A percentile compares a stretch with the other conserved stretches of the same genome.
Conservation (phyloP, 352 stramenopile genomes). For the Globisporangium sylvaticum region DNA sequence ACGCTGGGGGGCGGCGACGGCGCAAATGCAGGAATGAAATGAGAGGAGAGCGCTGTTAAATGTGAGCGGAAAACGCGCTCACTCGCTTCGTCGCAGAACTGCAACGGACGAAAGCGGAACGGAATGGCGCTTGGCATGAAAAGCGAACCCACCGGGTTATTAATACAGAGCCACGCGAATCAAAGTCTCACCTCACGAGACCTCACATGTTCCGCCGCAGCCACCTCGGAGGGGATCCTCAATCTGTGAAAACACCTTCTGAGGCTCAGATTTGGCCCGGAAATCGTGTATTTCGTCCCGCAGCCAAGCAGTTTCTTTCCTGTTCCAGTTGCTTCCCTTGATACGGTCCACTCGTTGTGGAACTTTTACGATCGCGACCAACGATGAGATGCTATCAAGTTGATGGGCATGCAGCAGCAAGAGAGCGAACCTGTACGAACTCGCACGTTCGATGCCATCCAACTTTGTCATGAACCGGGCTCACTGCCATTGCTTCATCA, state of each 20-base stretch:
- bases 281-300: too few species aligned
- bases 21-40: slow-evolving; percentile 17
- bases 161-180: neutral
- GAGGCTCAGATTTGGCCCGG: neutral
- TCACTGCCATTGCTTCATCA: too few species aligned
- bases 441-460: too few species aligned
- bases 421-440: neutral
- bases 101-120: neutral
- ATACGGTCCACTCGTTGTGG: neutral
- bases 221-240: neutral
- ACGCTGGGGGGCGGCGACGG: neutral
- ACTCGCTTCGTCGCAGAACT: neutral
- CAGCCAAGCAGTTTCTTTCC: neutral
- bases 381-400: neutral
- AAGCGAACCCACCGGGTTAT: neutral
- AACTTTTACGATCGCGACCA: neutral
- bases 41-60: neutral
- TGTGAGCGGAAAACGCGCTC: neutral
- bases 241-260: neutral
- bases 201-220: neutral
- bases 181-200: neutral
- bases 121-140: neutral
- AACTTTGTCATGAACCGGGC: too few species aligned
- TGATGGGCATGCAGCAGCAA: neutral
- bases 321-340: neutral